These are phyloP conservation scores for Blastomyces parvus DNA, from an alignment of 2,329 filamentous ascomycete species.

Conservation along the genomic window DNA sequence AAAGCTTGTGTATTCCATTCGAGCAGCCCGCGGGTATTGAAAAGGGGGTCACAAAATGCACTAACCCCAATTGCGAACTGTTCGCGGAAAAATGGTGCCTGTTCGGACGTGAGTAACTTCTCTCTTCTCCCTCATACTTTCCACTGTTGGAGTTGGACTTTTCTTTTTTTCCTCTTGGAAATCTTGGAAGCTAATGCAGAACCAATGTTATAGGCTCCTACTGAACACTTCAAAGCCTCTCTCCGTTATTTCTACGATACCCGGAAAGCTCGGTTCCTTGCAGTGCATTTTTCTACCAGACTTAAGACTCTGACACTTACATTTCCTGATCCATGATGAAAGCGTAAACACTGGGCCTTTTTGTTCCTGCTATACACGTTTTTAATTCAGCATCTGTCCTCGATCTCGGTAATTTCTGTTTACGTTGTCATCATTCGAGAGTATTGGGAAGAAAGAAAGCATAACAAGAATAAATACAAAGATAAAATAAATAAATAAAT, in stretches of 20 bases:
- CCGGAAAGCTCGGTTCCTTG: neutral
- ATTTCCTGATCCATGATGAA: neutral
- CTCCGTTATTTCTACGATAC: neutral
- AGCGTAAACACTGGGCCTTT: neutral
- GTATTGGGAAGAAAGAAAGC: neutral
- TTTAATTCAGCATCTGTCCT: neutral
- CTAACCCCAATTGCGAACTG: conserved; percentile 73
- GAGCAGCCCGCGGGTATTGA: conserved; percentile 76
- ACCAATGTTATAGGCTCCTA: conserved; percentile 17
- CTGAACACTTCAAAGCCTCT: conserved; percentile 8
- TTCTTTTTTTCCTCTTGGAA: neutral
- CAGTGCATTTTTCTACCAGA: neutral
- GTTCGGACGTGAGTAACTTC: conserved; percentile 54
- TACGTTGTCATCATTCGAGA: neutral
- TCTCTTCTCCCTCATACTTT: neutral
- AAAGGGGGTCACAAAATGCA: conserved; percentile 76
- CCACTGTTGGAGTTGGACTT: neutral
- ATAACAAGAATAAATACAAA: neutral
- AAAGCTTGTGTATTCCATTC: conserved; percentile 69
- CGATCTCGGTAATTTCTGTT: neutral
- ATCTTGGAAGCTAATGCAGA: conserved; percentile 4
- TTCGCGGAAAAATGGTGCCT: conserved; percentile 80
- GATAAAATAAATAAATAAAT: neutral
- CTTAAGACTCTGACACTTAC: neutral
- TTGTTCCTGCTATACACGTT: neutral